Evolutionary conservation across 2,329 filamentous ascomycete species (phyloP).

Genomic region (Hirsutella minnesotensis): DNA sequence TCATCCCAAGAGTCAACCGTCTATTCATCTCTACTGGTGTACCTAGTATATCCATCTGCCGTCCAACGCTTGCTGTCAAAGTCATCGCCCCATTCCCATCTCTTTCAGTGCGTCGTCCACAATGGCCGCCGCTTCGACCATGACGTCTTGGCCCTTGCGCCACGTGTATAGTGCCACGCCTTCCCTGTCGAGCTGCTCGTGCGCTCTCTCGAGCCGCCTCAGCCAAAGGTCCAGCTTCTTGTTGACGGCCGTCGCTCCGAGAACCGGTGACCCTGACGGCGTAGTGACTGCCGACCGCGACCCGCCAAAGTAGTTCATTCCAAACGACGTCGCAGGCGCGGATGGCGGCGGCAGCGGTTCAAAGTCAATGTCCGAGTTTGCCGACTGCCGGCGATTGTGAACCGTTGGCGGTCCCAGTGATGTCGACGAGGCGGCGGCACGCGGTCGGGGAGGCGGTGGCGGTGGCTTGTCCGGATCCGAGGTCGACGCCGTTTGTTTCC

Average conservation of each 20-base stretch:
- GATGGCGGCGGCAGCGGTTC: slow-evolving; percentile 25
- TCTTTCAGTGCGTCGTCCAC: slow-evolving; percentile 42
- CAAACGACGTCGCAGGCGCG: slow-evolving; percentile 7
- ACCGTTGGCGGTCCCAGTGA: slow-evolving; percentile 18
- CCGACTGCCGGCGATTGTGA: slow-evolving; percentile 17
- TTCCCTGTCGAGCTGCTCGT: slow-evolving; percentile 46
- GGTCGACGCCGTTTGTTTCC: neutral
- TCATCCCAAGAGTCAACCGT: too few species aligned
- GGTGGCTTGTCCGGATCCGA: slow-evolving; percentile 20
- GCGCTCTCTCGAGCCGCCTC: slow-evolving; percentile 53
- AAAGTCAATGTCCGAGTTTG: slow-evolving; percentile 29
- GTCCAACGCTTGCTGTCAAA: too few species aligned
- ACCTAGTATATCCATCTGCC: too few species aligned
- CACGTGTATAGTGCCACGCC: slow-evolving; percentile 63
- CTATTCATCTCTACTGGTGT: too few species aligned
- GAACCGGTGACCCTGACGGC: slow-evolving; percentile 20
- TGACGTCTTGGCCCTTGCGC: slow-evolving; percentile 60
- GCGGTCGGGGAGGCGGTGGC: slow-evolving; percentile 35
- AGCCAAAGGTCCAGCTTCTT: slow-evolving; percentile 66
- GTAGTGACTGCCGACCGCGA: slow-evolving; percentile 19
- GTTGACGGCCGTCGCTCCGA: slow-evolving; percentile 31
- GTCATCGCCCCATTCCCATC: slow-evolving; percentile 18
- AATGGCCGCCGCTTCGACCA: slow-evolving; percentile 51
- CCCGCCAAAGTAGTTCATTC: slow-evolving; percentile 12
- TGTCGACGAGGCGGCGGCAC: slow-evolving; percentile 18